Evolutionary conservation across 495 filamentous ascomycete genomes (phyloP), one percentile per base, ranked within the genome.

Genomic region (Beverwykella pulmonaria): DNA sequence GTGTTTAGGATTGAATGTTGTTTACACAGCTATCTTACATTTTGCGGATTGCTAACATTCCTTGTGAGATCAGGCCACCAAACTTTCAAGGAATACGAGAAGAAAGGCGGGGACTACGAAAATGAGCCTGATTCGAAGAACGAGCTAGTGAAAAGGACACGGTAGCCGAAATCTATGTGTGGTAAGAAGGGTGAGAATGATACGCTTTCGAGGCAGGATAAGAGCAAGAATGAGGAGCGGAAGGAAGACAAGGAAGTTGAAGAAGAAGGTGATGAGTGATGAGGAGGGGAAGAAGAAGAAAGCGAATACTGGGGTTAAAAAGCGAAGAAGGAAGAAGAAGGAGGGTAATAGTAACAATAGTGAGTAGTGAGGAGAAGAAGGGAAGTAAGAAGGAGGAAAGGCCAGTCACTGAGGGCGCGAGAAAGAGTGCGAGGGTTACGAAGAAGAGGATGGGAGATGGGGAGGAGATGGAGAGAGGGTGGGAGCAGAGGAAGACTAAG

Each of bases 71-170:
- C 26, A 60, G 80, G 78, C 77, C 12, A 69, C 75, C 54, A 85
- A 84, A 72, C 74, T 84, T 20, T 77, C 78, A 17, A 82, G 84
- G 81, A 84, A 67, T 84, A 84, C 65, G 82, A 86, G 67, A 78
- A 78, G 64, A 73, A 75, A 25, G 82, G 82, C 12, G 82, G 82
- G 5, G 76, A 71, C 19, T 86, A 84, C 68, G 81, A 82, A 58
- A 81, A 85, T 59, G 76, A 81, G 44, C 62, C 80, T 0, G 80
- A 80, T 0, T 82, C 79, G 34, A 83, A 84, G 63, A 82, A 84
- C 49, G 76, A 83, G 69, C 82, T 82, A 0, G 74, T 76, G 60
- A 81, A 79, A 68, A 82, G 82, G 17, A 69, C 73, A 5, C 82
- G 81, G 0, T 66, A 79, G 7, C 82, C 81, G 0, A 68, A 80